Evolutionary conservation across 192 early-diverging fungal genomes (phyloP).

Genomic region (Podochytrium sp.): DNA sequence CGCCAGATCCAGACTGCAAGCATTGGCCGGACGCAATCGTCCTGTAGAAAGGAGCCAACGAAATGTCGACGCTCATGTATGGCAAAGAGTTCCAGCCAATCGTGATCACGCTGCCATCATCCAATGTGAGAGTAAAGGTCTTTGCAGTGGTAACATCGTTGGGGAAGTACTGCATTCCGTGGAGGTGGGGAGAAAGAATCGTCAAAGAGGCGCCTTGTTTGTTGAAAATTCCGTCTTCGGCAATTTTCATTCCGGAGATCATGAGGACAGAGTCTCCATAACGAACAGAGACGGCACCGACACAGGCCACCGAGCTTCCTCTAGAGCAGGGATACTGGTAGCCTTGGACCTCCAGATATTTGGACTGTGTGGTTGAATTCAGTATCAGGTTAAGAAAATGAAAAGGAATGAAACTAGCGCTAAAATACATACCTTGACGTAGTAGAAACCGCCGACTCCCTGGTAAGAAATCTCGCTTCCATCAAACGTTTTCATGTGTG

Average conservation of each 20-base stretch:
- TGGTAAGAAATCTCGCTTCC: neutral
- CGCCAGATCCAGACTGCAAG: neutral
- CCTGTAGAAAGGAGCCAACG: neutral
- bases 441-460: constrained; percentile 5
- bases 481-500: neutral
- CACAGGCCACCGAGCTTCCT: neutral
- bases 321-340: constrained; percentile 9
- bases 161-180: neutral
- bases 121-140: constrained; percentile 1
- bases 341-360: constrained; percentile 1
- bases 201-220: neutral
- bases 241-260: neutral
- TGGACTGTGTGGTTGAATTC: too few relatives aligned
- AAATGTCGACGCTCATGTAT: neutral
- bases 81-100: constrained; percentile 2
- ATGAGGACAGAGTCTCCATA: constrained; percentile 8
- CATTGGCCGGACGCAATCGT: neutral
- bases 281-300: constrained; percentile 1
- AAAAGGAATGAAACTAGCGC: neutral
- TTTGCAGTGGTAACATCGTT: neutral
- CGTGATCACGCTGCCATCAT: neutral
- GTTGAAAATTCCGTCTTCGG: neutral
- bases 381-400: neutral
- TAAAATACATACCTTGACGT: neutral
- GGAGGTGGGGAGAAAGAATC: neutral